phyloP scores from a whole-genome alignment of 805 yeast species.

The Starmerella sp. region DNA sequence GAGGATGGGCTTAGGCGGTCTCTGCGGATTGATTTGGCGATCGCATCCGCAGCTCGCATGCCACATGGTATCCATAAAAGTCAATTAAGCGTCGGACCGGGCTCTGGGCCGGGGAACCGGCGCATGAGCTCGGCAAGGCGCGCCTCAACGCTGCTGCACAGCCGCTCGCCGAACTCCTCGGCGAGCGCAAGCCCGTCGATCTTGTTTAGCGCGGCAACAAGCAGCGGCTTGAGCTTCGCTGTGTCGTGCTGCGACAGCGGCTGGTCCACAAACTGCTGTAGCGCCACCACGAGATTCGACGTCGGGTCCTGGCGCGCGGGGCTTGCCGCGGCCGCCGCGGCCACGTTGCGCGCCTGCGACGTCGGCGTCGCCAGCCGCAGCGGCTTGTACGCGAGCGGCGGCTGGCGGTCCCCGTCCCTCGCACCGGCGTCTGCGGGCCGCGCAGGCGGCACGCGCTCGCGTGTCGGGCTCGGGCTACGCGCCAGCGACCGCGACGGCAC shows the following conservation, averaged over 20 bases:
- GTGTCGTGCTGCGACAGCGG: not conserved
- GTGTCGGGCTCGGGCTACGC: conserved; percentile 10
- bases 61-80: too few species aligned
- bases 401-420: not conserved
- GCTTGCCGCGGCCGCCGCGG: not conserved
- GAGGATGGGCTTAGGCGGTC: too few species aligned
- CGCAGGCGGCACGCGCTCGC: not conserved
- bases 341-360: not conserved
- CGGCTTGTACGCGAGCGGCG: not conserved
- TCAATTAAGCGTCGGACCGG: not conserved
- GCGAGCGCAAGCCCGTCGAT: conserved; percentile 14
- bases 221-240: conserved; percentile 9
- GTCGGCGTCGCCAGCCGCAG: not conserved
- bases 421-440: not conserved
- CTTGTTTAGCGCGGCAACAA: conserved; percentile 19
- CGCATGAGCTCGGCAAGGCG: not conserved
- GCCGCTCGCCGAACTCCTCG: conserved; percentile 2
- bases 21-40: too few species aligned
- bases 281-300: conserved; percentile 5
- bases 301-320: not conserved
- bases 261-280: conserved; percentile 6
- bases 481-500: not conserved
- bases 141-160: not conserved
- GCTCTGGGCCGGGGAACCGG: not conserved
- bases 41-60: too few species aligned